phyloP scores from a whole-genome alignment of 768 basidiomycete species.

The Collybiopsis confluens region DNA sequence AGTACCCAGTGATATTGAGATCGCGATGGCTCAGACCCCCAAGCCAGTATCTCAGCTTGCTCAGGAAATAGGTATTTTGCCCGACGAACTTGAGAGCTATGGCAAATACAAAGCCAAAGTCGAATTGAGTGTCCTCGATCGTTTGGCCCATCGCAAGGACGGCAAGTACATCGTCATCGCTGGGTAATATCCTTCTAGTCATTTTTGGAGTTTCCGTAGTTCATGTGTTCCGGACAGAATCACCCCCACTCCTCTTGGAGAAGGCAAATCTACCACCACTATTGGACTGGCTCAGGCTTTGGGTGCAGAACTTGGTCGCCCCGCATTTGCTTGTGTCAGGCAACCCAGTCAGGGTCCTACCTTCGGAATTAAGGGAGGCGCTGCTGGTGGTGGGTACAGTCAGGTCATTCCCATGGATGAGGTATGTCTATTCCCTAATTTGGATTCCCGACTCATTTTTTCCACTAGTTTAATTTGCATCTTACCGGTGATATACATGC shows the following conservation, averaged over 20 bases:
- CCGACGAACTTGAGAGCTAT: conserved; percentile 88
- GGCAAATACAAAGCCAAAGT: conserved; percentile 98
- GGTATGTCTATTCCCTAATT: conserved; percentile 4
- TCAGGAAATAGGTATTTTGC: conserved; percentile 79
- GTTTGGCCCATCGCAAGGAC: conserved; percentile 78
- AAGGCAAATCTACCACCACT: conserved; percentile 98
- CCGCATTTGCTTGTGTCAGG: conserved; percentile 93
- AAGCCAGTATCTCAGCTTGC: conserved; percentile 85
- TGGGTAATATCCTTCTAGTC: conserved; percentile 53
- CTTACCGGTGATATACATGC: conserved; percentile 98
- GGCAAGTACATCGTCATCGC: conserved; percentile 97
- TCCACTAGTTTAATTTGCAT: conserved; percentile 82
- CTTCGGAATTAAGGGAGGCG: conserved; percentile 98
- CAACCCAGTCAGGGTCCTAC: conserved; percentile 99
- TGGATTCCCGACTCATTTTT: not conserved
- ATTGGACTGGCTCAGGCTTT: conserved; percentile 96
- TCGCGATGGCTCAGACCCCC: conserved; percentile 91
- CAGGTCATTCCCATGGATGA: conserved; percentile 99
- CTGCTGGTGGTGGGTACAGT: conserved; percentile 96
- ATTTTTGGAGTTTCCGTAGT: conserved; percentile 8
- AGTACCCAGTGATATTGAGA: conserved; percentile 95
- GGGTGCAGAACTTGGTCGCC: conserved; percentile 89
- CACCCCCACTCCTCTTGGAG: conserved; percentile 94
- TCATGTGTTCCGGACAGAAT: conserved; percentile 48
- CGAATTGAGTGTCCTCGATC: conserved; percentile 81